Evolutionary conservation across 371 early-diverging fungal species (phyloP).

Genomic region (Rhizopus sp.): DNA sequence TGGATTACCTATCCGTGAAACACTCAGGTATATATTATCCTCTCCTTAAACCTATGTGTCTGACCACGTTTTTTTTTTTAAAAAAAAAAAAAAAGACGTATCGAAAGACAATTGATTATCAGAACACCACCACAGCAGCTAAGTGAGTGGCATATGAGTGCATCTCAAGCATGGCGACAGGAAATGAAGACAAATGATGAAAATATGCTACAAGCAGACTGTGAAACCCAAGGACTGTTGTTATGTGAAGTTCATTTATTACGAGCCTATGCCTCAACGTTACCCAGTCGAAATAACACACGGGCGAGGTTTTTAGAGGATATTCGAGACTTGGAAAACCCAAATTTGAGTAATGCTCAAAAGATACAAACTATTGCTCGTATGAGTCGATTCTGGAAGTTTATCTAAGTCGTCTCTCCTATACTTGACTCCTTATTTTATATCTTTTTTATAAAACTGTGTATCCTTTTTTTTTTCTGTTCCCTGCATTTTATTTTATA

Average conservation of each 20-base stretch:
- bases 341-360: conserved; percentile 57
- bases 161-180: background rate
- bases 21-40: conserved; percentile 31
- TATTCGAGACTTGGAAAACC: conserved; percentile 71
- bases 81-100: conserved; percentile 38
- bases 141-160: conserved; percentile 18
- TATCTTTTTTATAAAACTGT: background rate
- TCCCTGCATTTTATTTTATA: background rate
- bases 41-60: background rate
- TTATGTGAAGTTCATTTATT: conserved; percentile 71
- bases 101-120: conserved; percentile 47
- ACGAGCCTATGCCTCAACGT: conserved; percentile 47
- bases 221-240: conserved; percentile 70
- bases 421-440: background rate
- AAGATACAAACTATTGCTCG: conserved; percentile 63
- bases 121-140: conserved; percentile 17
- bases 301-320: conserved; percentile 72
- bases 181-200: background rate
- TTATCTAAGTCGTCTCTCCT: conserved; percentile 21
- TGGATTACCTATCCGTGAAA: conserved; percentile 42
- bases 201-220: conserved; percentile 37
- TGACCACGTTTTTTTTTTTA: background rate
- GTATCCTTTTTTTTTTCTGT: background rate
- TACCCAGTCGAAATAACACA: conserved; percentile 55
- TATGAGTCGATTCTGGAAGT: conserved; percentile 63